Base-by-base conservation (phyloP, 345 rosid species). In the Salix koriyanagi region DNA sequence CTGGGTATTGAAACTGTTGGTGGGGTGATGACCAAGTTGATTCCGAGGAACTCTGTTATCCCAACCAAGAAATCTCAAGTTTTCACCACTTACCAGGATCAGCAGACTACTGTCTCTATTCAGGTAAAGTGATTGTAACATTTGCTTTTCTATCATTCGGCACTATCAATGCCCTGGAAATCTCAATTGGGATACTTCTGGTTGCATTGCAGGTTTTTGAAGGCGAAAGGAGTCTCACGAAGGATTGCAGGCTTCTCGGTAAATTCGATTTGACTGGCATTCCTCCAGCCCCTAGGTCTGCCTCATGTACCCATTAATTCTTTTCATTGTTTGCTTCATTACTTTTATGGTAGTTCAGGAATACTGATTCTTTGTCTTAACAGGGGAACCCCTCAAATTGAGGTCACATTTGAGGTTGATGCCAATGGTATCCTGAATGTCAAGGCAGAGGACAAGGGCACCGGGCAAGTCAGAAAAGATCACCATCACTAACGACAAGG, bases 61-160 rank as follows among this genome's bases (percentile, higher is more conserved):
- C 99, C 99, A 1, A 95, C 98, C 81, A 93, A 95, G 92, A 95
- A 95, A 74, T 95, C 99, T 48, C 99, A 95, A 83, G 99, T 95
- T 74, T 95, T 95, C 86, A 91, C 98, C 0, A 95, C 99, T 65
- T 95, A 95, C 83, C 99, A 95, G 84, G 99, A 95, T 78, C 99
- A 95, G 89, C 99, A 95, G 85, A 93, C 99, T 23, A 91, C 92
- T 0, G 98, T 95, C 77, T 93, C 99, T 82, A 95, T 95, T 73
- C 97, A 95, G 92, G 96, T 91, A 81, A 21, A 54, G 23, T 2
- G 58, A 12, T 4, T 60, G 7, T 3, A 52, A 23, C 37, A 61
- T 36, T n/a, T 34, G 5, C 30, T 70, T 60, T 2, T 37, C 66
- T 10, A 4, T 11, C 14, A 11, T 11, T 52, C 3, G 19, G 11